Conservation (phyloP, 371 early-diverging fungal genomes). For the Batrachochytrium dendrobatidis region DNA sequence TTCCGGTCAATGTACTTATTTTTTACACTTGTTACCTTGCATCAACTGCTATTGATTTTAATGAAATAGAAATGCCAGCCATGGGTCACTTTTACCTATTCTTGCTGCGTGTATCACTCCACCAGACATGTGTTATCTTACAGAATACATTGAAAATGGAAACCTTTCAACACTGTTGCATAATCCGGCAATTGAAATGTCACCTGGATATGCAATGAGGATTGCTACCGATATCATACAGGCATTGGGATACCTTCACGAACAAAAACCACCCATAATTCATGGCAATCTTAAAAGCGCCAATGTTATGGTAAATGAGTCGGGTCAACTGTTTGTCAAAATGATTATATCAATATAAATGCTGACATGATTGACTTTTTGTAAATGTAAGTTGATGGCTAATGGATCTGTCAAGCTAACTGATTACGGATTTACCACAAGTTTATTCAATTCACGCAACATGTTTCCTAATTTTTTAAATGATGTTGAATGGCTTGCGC, state of each 20-base stretch:
- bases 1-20: too few species aligned
- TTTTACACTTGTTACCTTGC: too few species aligned
- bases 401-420: slow-evolving; percentile 22
- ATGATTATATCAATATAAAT: background rate
- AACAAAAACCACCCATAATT: slow-evolving; percentile 18
- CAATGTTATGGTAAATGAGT: slow-evolving; percentile 26
- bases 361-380: background rate
- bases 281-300: slow-evolving; percentile 29
- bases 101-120: slow-evolving; percentile 24
- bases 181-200: slow-evolving; percentile 27
- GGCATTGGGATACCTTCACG: slow-evolving; percentile 28
- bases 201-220: slow-evolving; percentile 20
- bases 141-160: slow-evolving; percentile 18
- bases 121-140: slow-evolving; percentile 27
- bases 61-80: too few species aligned
- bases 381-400: slow-evolving; percentile 11
- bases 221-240: slow-evolving; percentile 20
- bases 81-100: slow-evolving; percentile 20
- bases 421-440: slow-evolving; percentile 25
- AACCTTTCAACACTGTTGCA: slow-evolving; percentile 19
- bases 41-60: too few species aligned
- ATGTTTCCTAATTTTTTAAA: background rate
- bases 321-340: background rate
- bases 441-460: slow-evolving; percentile 10
- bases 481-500: slow-evolving; percentile 23